Conservation (phyloP, 345 rosid genomes). For the Linum trigynum region DNA sequence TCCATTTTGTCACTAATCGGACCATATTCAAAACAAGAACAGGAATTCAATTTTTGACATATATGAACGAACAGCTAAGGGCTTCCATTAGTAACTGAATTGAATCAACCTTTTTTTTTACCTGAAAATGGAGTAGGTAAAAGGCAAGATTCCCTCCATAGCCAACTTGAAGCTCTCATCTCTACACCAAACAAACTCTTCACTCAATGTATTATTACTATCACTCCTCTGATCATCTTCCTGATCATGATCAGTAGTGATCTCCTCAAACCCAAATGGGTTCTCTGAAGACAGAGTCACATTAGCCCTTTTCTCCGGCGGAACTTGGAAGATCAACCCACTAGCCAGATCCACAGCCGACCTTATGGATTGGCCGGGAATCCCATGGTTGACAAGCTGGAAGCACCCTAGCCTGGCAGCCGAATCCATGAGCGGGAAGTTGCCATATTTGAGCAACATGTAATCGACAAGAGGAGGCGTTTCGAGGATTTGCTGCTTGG, state of each 20-base stretch:
- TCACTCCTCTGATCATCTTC: constrained; percentile 23
- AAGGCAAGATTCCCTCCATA: constrained; percentile 55
- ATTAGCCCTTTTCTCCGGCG: constrained; percentile 29
- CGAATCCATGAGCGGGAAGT: constrained; percentile 39
- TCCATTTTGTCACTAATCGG: constrained; percentile 55
- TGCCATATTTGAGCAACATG: constrained; percentile 21
- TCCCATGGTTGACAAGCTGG: constrained; percentile 61
- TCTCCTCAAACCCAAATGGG: constrained; percentile 46
- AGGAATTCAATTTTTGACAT: no score
- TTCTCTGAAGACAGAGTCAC: constrained; percentile 40
- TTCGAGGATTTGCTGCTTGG: constrained; percentile 48
- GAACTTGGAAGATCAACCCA: constrained; percentile 30
- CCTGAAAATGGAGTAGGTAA: constrained; percentile 58
- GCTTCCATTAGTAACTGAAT: background rate
- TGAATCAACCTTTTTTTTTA: constrained; percentile 10
- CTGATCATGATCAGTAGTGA: constrained; percentile 22
- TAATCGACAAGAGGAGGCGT: constrained; percentile 59
- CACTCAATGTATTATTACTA: constrained; percentile 21
- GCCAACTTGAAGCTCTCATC: constrained; percentile 29
- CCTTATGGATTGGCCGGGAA: constrained; percentile 29
- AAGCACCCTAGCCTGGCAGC: constrained; percentile 60
- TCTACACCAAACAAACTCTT: constrained; percentile 60
- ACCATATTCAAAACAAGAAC: no score
- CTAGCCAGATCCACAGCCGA: constrained; percentile 31
- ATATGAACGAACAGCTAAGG: background rate